Base-by-base conservation (phyloP, 345 rosid genomes). In the Populus euphratica region DNA sequence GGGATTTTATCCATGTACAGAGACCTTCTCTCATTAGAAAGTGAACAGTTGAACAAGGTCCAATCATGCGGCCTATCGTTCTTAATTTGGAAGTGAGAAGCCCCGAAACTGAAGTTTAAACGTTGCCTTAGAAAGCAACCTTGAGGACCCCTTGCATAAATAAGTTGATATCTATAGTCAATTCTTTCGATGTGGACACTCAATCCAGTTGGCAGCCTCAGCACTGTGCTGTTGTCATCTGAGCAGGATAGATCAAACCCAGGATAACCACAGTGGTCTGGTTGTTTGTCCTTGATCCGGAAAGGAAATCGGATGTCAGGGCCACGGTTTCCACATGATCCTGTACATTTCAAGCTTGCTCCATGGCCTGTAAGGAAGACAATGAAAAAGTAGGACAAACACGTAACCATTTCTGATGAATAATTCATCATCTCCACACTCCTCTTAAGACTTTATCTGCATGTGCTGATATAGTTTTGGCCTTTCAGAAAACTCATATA, bases 161-260 rank as follows among this genome's bases (percentile, higher is more conserved):
- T 59, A 1, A 14, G 10, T 69, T 54, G 79, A 5, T 17, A 0
- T 16, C 13, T 61, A 41, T 80, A 80, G 59, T 80, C 79, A 16
- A 80, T 71, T 12, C 14, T 8, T 44, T 70, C 18, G 6, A 80
- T 76, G 10, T 25, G 27, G 16, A 80, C 3, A 11, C 70, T 70
- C 18, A 80, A 76, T 6, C 76, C 76, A 11, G 4, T 25, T n/a
- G 83, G 79, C 5, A 80, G 79, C 47, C 64, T 68, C 2, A 80
- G 79, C 1, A 80, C 27, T 4, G 83, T 76, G 29, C 76, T 49
- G 20, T 80, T 80, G 66, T 7, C 71, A 2, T 66, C 23, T 7
- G 47, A 31, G 76, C 83, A 80, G 14, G 83, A 65, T 21, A 80
- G 68, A 54, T 64, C 44, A 25, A 80, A 80, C 68, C 83, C 79